A percentile compares a stretch with the other conserved stretches of the same genome.
phyloP scores from a whole-genome alignment of 2,329 filamentous ascomycete species.

The Fusarium torulosum region DNA sequence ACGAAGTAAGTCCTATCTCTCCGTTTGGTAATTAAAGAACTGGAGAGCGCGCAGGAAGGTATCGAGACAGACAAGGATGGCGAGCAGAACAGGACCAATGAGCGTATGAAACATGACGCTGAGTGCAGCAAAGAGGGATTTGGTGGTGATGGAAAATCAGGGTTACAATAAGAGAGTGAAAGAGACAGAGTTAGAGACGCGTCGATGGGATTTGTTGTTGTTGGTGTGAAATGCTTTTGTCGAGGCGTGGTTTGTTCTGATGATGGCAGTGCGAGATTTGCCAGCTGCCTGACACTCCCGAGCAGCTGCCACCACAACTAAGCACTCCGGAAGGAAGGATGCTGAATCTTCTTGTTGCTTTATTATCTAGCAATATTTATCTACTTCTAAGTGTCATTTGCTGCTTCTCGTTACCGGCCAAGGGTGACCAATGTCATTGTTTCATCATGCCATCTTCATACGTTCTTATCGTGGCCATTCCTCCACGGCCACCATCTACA shows the following conservation, averaged over 20 bases:
- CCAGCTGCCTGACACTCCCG: constrained; percentile 20
- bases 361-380: constrained; percentile 1
- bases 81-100: background rate
- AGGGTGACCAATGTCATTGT: background rate
- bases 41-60: background rate
- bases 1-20: background rate
- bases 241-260: constrained; percentile 10
- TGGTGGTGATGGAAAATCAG: background rate
- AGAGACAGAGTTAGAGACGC: background rate
- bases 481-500: background rate
- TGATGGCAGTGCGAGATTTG: constrained; percentile 13
- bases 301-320: background rate
- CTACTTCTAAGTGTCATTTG: constrained; percentile 9
- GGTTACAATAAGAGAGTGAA: background rate
- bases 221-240: constrained; percentile 4
- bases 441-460: background rate
- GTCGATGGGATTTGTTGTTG: constrained; percentile 8
- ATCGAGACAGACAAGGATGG: background rate
- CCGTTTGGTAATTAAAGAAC: background rate
- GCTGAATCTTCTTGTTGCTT: background rate
- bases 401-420: background rate
- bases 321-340: constrained; percentile 12
- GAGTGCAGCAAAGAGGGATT: background rate
- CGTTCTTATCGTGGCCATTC: background rate
- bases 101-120: background rate